phyloP scores from a whole-genome alignment of 2,329 filamentous ascomycete species.

The Colletotrichum sp. region DNA sequence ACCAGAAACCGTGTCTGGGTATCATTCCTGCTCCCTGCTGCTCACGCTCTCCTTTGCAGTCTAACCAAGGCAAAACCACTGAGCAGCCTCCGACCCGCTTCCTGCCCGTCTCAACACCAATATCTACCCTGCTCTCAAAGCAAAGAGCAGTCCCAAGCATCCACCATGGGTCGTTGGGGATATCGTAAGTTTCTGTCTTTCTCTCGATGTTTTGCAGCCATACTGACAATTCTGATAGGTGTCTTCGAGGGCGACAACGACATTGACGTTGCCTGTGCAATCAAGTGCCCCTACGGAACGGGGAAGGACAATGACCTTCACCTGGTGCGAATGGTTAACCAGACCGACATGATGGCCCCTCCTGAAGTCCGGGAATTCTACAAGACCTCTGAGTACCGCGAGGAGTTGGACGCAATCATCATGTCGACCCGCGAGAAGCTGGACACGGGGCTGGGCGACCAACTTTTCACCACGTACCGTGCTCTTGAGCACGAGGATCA shows the following conservation, averaged over 20 bases:
- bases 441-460: background rate
- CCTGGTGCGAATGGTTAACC: background rate
- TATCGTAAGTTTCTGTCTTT: background rate
- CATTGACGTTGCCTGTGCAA: background rate
- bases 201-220: background rate
- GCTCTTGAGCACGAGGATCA: background rate
- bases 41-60: background rate
- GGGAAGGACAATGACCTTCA: background rate
- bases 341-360: background rate
- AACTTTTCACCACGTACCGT: background rate
- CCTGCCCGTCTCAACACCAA: background rate
- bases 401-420: background rate
- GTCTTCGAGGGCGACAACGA: background rate
- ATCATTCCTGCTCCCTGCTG: background rate
- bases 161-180: conserved; percentile 2
- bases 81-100: background rate
- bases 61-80: background rate
- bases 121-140: background rate
- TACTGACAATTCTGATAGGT: background rate
- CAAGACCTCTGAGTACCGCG: background rate
- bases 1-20: fast-evolving
- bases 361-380: background rate
- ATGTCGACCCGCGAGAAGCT: background rate
- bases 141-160: background rate
- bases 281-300: background rate